Evolutionary conservation across 768 basidiomycete species (phyloP).

Genomic region (Crepidotus variabilis): DNA sequence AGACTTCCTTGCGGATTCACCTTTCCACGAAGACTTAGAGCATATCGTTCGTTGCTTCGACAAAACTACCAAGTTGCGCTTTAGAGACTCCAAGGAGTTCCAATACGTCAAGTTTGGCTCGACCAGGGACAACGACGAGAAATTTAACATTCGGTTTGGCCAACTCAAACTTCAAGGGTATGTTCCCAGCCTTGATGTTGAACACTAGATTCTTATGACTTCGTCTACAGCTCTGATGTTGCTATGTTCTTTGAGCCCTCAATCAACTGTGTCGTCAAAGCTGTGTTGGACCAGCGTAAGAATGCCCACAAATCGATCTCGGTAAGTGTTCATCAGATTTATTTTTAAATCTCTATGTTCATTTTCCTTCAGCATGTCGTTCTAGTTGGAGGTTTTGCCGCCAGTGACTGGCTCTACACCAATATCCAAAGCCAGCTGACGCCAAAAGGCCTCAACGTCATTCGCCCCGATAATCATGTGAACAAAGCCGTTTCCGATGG

Average conservation of each 20-base stretch:
- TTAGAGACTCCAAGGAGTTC: slow-evolving; percentile 28
- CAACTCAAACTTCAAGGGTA: slow-evolving; percentile 16
- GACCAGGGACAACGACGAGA: slow-evolving; percentile 12
- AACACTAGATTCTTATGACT: background rate
- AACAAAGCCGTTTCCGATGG: slow-evolving; percentile 55
- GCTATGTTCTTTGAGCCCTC: slow-evolving; percentile 36
- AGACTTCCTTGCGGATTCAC: slow-evolving; percentile 37
- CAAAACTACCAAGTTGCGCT: slow-evolving; percentile 39
- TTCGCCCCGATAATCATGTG: slow-evolving; percentile 50
- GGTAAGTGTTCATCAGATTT: slow-evolving; percentile 15
- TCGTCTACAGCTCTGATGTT: slow-evolving; percentile 26
- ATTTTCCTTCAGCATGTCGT: slow-evolving; percentile 30
- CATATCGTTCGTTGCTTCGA: slow-evolving; percentile 41
- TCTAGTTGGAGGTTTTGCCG: slow-evolving; percentile 58
- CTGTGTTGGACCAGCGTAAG: slow-evolving; percentile 23
- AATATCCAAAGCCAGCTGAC: slow-evolving; percentile 36
- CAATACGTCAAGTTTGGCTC: slow-evolving; percentile 18
- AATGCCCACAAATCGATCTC: slow-evolving; percentile 26
- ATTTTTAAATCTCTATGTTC: background rate
- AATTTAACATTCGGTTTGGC: slow-evolving; percentile 14
- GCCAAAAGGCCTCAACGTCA: slow-evolving; percentile 34
- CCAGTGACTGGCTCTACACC: slow-evolving; percentile 50
- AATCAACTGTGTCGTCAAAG: slow-evolving; percentile 29
- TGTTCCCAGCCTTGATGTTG: background rate
- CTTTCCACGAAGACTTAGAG: slow-evolving; percentile 34